Evolutionary conservation across 2,329 filamentous ascomycete species (phyloP), one percentile per base, ranked within the genome.

Genomic region (Ophiostoma sp.): DNA sequence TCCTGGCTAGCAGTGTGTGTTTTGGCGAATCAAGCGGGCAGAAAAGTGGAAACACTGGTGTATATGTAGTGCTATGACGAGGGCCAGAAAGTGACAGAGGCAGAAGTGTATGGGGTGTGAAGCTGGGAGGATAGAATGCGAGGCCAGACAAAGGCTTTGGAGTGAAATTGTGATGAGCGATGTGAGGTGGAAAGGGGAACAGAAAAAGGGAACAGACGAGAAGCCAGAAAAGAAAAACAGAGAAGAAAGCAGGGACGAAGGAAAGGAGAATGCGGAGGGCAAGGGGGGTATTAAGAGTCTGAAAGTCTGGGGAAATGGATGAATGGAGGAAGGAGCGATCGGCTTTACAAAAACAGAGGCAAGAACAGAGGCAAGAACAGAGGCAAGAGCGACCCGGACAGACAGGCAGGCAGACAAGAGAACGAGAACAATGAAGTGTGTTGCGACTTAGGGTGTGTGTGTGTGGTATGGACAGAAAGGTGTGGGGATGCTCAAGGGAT

Each of bases 401-500:
- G 55, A 40, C 36, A 40, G 36, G 14, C 52, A 38, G 27, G 27
- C 27, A 69, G 67, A 66, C 45, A 38, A 64, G 44, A 60, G 41
- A 16, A 65, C 7, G 62, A 18, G 38, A 68, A 38, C 18, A 65
- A 55, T n/a, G 36, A 65, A 49, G 12, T 60, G n/a, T 41, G 11
- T 67, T 66, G 64, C 55, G 67, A 42, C 62, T 40, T 40, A 12
- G 52, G 47, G 62, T 62, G 66, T 38, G 66, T 62, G 66, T 38
- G 66, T 8, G 66, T 64, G 66, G 42, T 16, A 47, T 12, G 18
- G 16, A 8, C 14, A 6, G 18, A 16, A 52, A 68, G 65, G 60
- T 72, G 71, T 72, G 71, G 71, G 68, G 71, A 72, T 71, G 69
- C 49, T 67, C 65, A 69, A 63, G 60, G 58, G n/a, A 27, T 63